A percentile compares a stretch with the other conserved stretches of the same genome.
Conservation (phyloP, 148 eudicot species). For the Rhododendron williamsianum region DNA sequence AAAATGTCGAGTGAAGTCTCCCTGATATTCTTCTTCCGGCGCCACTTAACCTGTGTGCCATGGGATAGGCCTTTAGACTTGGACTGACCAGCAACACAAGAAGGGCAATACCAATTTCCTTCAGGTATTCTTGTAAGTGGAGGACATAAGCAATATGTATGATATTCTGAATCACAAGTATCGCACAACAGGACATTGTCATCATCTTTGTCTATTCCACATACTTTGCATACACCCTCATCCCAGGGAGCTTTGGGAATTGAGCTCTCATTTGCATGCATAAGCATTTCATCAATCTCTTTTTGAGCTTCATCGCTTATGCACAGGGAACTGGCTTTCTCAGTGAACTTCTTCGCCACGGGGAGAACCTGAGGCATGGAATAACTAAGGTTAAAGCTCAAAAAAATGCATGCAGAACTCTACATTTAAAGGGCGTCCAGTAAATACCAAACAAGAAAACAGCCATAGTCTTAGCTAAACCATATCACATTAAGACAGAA, state of each 20-base stretch:
- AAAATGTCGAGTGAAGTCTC: slow-evolving; percentile 28
- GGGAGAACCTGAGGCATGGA: slow-evolving; percentile 33
- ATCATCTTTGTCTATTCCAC: slow-evolving; percentile 58
- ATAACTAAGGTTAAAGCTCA: not conserved
- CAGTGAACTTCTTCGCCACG: slow-evolving; percentile 28
- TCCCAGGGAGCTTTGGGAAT: slow-evolving; percentile 62
- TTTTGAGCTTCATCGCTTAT: slow-evolving; percentile 26
- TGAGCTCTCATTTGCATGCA: slow-evolving; percentile 25
- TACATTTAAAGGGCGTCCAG: not conserved
- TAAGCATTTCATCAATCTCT: slow-evolving; percentile 30
- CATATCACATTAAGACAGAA: not conserved
- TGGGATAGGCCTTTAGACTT: slow-evolving; percentile 15
- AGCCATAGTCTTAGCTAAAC: not conserved
- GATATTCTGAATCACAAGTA: slow-evolving; percentile 58
- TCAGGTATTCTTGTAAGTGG: slow-evolving; percentile 51
- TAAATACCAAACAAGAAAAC: not conserved
- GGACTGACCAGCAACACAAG: slow-evolving; percentile 36
- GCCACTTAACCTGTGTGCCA: slow-evolving; percentile 20
- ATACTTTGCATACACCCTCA: slow-evolving; percentile 51
- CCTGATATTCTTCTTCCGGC: slow-evolving; percentile 24
- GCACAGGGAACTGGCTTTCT: slow-evolving; percentile 3
- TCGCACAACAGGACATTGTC: slow-evolving; percentile 49
- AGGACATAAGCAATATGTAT: slow-evolving; percentile 51
- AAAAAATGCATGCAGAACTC: not conserved
- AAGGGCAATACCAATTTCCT: slow-evolving; percentile 60